These are phyloP conservation scores for Neurospora africana DNA, from an alignment of 495 filamentous ascomycete genomes.

Conservation along the genomic window DNA sequence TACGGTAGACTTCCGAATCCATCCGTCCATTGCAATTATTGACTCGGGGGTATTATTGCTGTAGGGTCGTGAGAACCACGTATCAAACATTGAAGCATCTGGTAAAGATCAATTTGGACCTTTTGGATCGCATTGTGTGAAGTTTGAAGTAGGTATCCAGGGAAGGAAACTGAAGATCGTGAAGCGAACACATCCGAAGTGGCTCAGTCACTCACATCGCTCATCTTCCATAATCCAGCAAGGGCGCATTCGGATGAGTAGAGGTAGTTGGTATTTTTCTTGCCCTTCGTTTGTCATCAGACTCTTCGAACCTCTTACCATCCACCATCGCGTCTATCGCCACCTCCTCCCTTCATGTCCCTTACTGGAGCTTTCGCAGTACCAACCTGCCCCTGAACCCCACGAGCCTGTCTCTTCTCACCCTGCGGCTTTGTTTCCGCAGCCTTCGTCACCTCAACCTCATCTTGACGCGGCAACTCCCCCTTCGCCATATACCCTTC, in stretches of 20 bases:
- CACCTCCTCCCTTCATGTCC: not conserved
- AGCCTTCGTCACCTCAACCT: not conserved
- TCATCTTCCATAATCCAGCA: not conserved
- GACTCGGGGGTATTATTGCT: no score
- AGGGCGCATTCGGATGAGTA: not conserved
- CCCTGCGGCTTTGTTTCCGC: not conserved
- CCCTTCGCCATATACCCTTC: constrained; percentile 43
- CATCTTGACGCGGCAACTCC: not conserved
- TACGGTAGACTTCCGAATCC: no score
- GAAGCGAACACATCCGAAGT: no score
- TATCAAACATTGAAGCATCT: no score
- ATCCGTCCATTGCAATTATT: no score
- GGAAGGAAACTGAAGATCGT: no score
- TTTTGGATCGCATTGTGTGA: no score
- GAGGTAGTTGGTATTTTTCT: not conserved
- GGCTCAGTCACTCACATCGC: not conserved
- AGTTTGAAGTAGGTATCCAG: no score
- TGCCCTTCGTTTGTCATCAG: not conserved
- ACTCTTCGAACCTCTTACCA: not conserved
- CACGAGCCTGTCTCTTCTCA: not conserved
- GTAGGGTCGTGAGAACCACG: no score
- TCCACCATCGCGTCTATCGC: not conserved
- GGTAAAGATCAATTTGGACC: no score
- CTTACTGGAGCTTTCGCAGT: not conserved
- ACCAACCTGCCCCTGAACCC: not conserved